These are phyloP conservation scores for Myxozyma nipponensis DNA, from an alignment of 805 yeast genomes.

Conservation along the genomic window DNA sequence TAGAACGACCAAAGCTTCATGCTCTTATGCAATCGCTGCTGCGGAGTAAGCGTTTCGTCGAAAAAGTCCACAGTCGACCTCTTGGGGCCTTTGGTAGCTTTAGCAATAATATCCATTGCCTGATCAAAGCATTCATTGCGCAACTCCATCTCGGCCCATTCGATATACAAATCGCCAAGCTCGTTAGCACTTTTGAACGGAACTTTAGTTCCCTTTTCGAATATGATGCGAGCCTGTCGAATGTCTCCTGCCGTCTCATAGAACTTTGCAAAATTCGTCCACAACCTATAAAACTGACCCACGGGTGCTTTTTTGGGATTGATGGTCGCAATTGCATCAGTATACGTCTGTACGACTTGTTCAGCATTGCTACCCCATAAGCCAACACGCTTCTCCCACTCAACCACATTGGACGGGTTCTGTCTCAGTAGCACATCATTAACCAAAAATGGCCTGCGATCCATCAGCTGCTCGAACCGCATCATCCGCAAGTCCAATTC, in stretches of 20 bases:
- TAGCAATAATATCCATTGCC: conserved; percentile 43
- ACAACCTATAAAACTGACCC: conserved; percentile 49
- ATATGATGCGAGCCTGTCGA: conserved; percentile 58
- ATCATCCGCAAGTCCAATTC: conserved; percentile 47
- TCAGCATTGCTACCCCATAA: conserved; percentile 43
- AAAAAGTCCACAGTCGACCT: conserved; percentile 37
- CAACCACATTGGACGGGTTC: conserved; percentile 55
- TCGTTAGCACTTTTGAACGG: conserved; percentile 63
- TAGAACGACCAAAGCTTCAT: conserved; percentile 68
- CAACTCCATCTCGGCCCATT: conserved; percentile 70
- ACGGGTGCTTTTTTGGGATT: conserved; percentile 52
- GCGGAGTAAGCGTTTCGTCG: conserved; percentile 50
- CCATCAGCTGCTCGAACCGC: conserved; percentile 52
- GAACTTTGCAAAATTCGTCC: conserved; percentile 66
- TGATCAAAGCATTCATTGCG: conserved; percentile 46
- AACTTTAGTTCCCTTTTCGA: conserved; percentile 62
- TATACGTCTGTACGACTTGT: conserved; percentile 54
- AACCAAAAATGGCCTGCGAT: conserved; percentile 53
- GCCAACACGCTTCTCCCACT: conserved; percentile 64
- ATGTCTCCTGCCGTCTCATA: conserved; percentile 53
- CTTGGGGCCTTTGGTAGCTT: conserved; percentile 44
- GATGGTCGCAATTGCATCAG: conserved; percentile 61
- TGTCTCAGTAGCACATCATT: conserved; percentile 67
- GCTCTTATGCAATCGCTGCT: conserved; percentile 57
- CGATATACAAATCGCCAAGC: conserved; percentile 62